Evolutionary conservation across 495 filamentous ascomycete species (phyloP), one percentile per base, ranked within the genome.

Genomic region (Aspergillus nidulans): DNA sequence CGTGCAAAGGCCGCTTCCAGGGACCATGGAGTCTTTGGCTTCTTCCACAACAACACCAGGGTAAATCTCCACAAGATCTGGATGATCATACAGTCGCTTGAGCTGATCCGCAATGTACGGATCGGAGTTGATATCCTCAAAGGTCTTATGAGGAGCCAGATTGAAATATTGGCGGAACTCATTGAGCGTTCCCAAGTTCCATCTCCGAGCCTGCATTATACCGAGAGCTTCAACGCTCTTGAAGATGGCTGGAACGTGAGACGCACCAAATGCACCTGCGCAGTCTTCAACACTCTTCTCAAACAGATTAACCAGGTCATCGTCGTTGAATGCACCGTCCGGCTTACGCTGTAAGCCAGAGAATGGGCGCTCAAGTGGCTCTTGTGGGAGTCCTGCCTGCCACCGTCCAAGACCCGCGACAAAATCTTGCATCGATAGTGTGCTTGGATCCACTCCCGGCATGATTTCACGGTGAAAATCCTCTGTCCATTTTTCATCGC

Each of bases 131-230:
- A 96, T 95, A 52, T 90, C 86, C 56, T 92, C 86, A 51, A 96
- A 96, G 0, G 79, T 86, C 59, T 85, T 77, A 63, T 95, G 82
- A 0, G 83, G 82, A 55, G 84, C 80, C 16, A 96, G 72, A 9
- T 82, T 84, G 61, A 95, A 92, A 73, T 88, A 89, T 58, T 83
- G 77, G 32, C 91, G 77, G 73, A 96, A 92, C 67, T 96, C 91
- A 66, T 96, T 96, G 49, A 96, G 72, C 3, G 88, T 86, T 1
- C 87, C 86, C 20, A 91, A 62, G 57, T 90, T 89, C 91, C 91
- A 95, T 18, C 81, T 78, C 9, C 91, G 84, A 3, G 87, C 85
- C 59, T 95, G 90, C 58, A 90, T 80, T 52, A 96, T 95, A 32
- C 91, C 90, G 0, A 96, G 77, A 40, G 92, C 86, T 64, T 96